Evolutionary conservation across 306 rosid genomes (phyloP).

Genomic region (Castanea mollissima): DNA sequence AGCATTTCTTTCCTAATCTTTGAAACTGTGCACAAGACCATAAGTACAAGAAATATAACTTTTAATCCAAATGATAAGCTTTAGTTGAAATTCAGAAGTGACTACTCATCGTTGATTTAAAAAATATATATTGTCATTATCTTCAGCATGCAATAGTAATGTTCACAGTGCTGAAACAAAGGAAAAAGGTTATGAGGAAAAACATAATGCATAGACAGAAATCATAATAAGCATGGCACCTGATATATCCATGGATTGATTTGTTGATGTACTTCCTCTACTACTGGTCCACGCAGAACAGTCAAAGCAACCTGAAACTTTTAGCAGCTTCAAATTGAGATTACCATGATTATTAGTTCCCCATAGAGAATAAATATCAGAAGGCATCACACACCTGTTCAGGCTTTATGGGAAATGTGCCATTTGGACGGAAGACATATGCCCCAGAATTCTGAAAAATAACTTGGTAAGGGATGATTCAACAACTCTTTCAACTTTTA

Average conservation of each 20-base stretch:
- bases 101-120: neutral
- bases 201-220: constrained; percentile 15
- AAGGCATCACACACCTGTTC: constrained; percentile 32
- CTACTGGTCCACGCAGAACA: constrained; percentile 43
- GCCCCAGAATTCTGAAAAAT: constrained; percentile 49
- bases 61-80: too few relatives aligned
- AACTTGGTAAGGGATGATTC: neutral
- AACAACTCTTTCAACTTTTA: neutral
- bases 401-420: constrained; percentile 41
- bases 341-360: neutral
- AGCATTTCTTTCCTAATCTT: neutral
- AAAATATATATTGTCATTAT: constrained; percentile 15
- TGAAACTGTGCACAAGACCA: neutral
- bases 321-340: constrained; percentile 1
- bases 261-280: constrained; percentile 57
- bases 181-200: constrained; percentile 14
- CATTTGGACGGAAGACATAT: constrained; percentile 60
- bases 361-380: neutral
- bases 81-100: neutral
- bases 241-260: constrained; percentile 55
- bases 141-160: constrained; percentile 14
- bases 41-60: neutral
- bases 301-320: constrained; percentile 44
- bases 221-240: constrained; percentile 30
- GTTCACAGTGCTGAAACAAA: constrained; percentile 4